phyloP scores from a whole-genome alignment of 371 early-diverging fungal genomes.

The Furculomyces boomerangus region DNA sequence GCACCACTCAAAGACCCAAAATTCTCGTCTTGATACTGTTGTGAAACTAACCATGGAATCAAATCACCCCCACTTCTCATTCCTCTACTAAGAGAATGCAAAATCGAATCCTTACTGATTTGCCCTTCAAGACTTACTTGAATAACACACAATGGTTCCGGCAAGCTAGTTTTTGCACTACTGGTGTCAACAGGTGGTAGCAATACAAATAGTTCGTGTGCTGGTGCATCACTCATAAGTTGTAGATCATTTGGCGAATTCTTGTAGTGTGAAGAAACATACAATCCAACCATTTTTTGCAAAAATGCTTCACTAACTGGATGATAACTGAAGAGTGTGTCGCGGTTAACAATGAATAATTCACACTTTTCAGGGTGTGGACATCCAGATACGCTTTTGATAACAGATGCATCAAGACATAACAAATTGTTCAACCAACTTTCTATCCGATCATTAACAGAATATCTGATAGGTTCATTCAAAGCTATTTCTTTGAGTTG shows the following conservation, averaged over 20 bases:
- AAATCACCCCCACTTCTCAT: constrained; percentile 86
- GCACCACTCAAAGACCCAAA: constrained; percentile 89
- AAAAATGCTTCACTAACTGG: constrained; percentile 91
- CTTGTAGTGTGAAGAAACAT: constrained; percentile 98
- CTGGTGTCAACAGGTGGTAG: constrained; percentile 62
- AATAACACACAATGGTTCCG: constrained; percentile 88
- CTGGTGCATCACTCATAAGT: constrained; percentile 95
- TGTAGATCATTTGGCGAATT: constrained; percentile 99
- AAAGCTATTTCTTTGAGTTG: constrained; percentile 76
- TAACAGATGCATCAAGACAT: constrained; percentile 75
- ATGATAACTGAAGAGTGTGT: constrained; percentile 90
- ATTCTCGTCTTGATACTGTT: constrained; percentile 93
- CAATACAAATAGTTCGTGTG: constrained; percentile 94
- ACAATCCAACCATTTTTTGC: constrained; percentile 91
- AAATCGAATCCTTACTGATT: constrained; percentile 69
- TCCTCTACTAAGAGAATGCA: constrained; percentile 70
- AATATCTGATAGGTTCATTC: constrained; percentile 94
- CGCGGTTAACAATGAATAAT: constrained; percentile 89
- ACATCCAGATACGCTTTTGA: constrained; percentile 63
- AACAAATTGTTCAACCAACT: constrained; percentile 91
- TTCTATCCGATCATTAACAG: constrained; percentile 83
- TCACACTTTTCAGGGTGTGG: constrained; percentile 91
- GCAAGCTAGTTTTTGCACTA: constrained; percentile 38
- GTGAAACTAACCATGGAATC: constrained; percentile 95
- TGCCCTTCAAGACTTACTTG: constrained; percentile 88